Base-by-base conservation (phyloP, 1,284 basidiomycete species). In the Ustilago shanxiensis region DNA sequence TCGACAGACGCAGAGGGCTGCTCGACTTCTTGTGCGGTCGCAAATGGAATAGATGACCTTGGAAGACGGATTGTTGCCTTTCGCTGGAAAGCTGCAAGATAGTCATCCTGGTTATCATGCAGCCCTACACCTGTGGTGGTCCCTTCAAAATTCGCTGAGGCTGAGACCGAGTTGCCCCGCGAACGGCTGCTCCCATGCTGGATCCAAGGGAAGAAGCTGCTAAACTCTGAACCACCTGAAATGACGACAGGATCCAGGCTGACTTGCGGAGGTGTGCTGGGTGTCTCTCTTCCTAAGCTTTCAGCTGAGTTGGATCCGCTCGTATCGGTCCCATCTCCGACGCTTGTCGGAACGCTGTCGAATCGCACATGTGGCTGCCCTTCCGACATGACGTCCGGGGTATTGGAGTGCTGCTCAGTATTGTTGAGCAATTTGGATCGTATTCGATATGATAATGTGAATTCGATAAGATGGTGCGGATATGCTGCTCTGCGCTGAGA, bases 171-270 rank as follows among this genome's bases (percentile, higher is more conserved):
- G 18, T 22, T 41, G 4, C 44, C 24, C 18, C 47, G 14, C 7
- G 13, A 4, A 1, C 35, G 13, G 16, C 22, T 14, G 11, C 20
- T 20, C 6, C 51, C 22, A 16, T 64, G 62, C 39, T 75, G 45
- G 11, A 70, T 45, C 72, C 72, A 75, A 14, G 67, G 72, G 20
- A 70, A 66, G 13, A 66, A 62, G 47, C 51, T 33, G 56, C 44
- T 50, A 33, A 71, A 75, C 22, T 39, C 52, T n/a, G 53, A 11
- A 3, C 8, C 47, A 2, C 14, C 45, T 1, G 62, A 24, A 9
- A 54, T 9, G 11, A 51, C 35, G 8, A 60, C 49, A 11, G 60
- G 37, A 2, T 67, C 61, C 3, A 60, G 18, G 18, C 14, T 52
- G 1, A 66, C 22, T 18, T 74, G 72, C 7, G 66, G 64, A 24